A percentile compares a stretch with the other conserved stretches of the same genome.
Conservation (phyloP, 768 basidiomycete genomes). For the Auriscalpium vulgare region DNA sequence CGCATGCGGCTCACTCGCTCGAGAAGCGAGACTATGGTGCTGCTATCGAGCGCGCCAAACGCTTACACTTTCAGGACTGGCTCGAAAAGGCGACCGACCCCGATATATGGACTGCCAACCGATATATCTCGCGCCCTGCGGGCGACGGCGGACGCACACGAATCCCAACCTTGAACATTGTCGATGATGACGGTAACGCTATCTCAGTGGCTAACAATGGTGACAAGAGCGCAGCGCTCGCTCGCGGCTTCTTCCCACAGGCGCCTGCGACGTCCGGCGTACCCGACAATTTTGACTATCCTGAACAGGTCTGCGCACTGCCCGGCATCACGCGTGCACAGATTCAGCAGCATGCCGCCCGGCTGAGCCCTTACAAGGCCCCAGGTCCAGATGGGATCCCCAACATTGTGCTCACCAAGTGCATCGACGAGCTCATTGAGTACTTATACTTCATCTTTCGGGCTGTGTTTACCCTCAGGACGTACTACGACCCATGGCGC, state of each 20-base stretch:
- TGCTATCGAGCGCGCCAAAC: conserved; percentile 15
- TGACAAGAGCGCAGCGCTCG: conserved; percentile 14
- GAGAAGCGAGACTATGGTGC: conserved; percentile 6
- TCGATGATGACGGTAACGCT: not conserved
- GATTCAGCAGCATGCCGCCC: conserved; percentile 18
- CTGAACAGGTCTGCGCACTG: conserved; percentile 15
- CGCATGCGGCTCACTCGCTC: not conserved
- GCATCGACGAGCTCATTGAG: conserved; percentile 18
- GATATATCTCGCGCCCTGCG: not conserved
- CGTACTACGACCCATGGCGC: conserved; percentile 2
- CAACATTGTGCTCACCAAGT: conserved; percentile 26
- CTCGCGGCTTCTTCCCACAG: conserved; percentile 22
- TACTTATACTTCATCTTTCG: conserved; percentile 18
- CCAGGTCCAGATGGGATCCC: conserved; percentile 21
- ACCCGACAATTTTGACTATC: conserved; percentile 17
- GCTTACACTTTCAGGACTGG: conserved; percentile 18
- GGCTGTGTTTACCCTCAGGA: conserved; percentile 4
- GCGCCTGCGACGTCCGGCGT: conserved; percentile 4
- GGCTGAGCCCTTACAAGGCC: conserved; percentile 29
- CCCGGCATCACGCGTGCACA: conserved; percentile 19
- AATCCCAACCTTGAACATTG: conserved; percentile 14
- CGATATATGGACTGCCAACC: conserved; percentile 16
- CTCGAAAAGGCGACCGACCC: conserved; percentile 10
- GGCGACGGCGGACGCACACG: conserved; percentile 10
- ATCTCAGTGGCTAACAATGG: not conserved